Conservation (phyloP, 768 basidiomycete species). For the Lactarius pseudohatsudake region DNA sequence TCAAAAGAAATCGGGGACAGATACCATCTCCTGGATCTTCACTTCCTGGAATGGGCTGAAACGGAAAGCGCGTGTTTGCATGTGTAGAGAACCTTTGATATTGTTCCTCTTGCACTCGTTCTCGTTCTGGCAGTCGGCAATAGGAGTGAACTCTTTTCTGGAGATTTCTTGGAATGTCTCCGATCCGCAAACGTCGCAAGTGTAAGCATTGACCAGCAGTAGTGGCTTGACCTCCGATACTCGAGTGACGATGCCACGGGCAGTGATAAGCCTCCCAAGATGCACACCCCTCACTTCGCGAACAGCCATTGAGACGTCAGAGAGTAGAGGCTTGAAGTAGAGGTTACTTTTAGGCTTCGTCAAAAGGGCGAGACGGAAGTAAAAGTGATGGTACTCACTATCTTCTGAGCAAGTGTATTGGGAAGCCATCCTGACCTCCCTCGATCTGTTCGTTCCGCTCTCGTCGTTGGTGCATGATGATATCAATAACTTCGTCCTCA, state of each 20-base stretch:
- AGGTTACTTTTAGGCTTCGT: slow-evolving; percentile 64
- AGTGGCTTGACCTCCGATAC: slow-evolving; percentile 99
- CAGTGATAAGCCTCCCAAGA: slow-evolving; percentile 92
- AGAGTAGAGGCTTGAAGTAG: slow-evolving; percentile 87
- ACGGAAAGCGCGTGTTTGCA: slow-evolving; percentile 85
- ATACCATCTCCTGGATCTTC: slow-evolving; percentile 98
- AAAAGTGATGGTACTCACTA: slow-evolving; percentile 67
- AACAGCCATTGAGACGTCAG: slow-evolving; percentile 80
- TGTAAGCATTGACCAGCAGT: slow-evolving; percentile 95
- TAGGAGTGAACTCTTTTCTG: slow-evolving; percentile 86
- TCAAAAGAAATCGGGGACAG: slow-evolving; percentile 22
- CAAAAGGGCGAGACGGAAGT: slow-evolving; percentile 21
- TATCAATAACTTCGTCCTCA: slow-evolving; percentile 93
- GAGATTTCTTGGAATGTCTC: slow-evolving; percentile 99
- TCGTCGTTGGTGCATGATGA: slow-evolving; percentile 90
- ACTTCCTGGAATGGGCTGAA: slow-evolving; percentile 93
- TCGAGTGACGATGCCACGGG: slow-evolving; percentile 96
- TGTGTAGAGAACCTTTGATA: slow-evolving; percentile 87
- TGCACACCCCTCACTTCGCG: slow-evolving; percentile 84
- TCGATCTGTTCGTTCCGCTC: slow-evolving; percentile 85
- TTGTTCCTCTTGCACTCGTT: slow-evolving; percentile 84
- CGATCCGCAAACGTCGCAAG: slow-evolving; percentile 96
- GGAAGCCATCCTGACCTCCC: slow-evolving; percentile 75
- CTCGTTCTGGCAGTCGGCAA: slow-evolving; percentile 84
- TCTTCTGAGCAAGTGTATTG: slow-evolving; percentile 86